Base-by-base conservation (phyloP, 768 basidiomycete genomes). In the Suillus tomentosus region DNA sequence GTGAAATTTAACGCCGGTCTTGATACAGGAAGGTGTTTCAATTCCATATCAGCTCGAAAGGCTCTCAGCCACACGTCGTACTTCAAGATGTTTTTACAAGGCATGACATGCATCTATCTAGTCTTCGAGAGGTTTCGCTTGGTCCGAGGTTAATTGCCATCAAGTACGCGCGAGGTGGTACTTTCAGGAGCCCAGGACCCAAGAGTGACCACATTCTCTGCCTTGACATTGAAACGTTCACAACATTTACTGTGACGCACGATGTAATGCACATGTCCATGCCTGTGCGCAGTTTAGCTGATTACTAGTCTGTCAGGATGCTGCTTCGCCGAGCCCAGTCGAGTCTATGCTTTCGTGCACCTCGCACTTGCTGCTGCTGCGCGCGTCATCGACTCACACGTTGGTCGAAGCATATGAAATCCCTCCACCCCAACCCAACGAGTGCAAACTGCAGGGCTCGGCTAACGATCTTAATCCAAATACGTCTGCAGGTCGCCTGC, bases 101-200 rank as follows among this genome's bases (percentile, higher is more conserved):
- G 17, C 57, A 58, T 58, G 57, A 58, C 40, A 58, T 58, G 57
- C 57, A 58, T 58, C 27, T 58, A 13, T 58, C 57, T 58, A 58
- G 40, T 42, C 57, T 58, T 58, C 40, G 57, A 31, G 57, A 58
- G 11, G 57, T 58, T 13, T 58, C 57, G 24, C 57, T 58, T 27
- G 57, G 57, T 19, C 57, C 57, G 11, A 42, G 57, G 57, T 40
- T 58, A 58, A 58, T 58, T 31, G 57, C 57, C 40, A 58, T 58
- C 27, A 58, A 58, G 40, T 58, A 58, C 24, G 57, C 42, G 17
- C 24, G 57, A 31, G 57, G 57, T 31, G 57, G 57, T 3, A 58
- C 57, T 27, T 58, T 58, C 57, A 40, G 57, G 31, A 58, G 40
- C 17, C 57, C 57, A 27, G 57, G 57, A 8, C 57, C 57, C 3